These are phyloP conservation scores for Achaetomium macrosporum DNA, from an alignment of 2,329 filamentous ascomycete species.

Conservation along the genomic window DNA sequence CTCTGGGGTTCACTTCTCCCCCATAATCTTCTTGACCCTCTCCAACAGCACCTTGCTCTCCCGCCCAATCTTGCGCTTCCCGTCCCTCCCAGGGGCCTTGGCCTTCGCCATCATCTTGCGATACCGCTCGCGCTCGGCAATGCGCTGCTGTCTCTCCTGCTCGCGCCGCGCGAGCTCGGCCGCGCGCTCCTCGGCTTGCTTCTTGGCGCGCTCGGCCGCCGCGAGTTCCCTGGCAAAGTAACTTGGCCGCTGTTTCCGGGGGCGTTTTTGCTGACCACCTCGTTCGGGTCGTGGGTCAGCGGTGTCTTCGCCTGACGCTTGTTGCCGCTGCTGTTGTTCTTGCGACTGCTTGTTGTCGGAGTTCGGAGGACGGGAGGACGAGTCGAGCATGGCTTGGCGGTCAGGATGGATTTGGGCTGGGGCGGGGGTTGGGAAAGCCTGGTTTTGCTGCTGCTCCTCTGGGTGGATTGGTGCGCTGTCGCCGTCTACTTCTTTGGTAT, in stretches of 20 bases:
- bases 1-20: slow-evolving; percentile 23
- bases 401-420: slow-evolving; percentile 34
- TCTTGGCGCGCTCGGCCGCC: slow-evolving; percentile 39
- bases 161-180: slow-evolving; percentile 43
- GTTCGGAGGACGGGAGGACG: slow-evolving; percentile 9
- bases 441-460: too few relatives aligned
- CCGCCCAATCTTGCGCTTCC: slow-evolving; percentile 72
- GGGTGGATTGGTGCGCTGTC: too few relatives aligned
- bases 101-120: slow-evolving; percentile 68
- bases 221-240: slow-evolving; percentile 61
- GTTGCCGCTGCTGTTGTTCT: slow-evolving; percentile 17
- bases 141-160: slow-evolving; percentile 59
- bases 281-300: not conserved
- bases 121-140: slow-evolving; percentile 59
- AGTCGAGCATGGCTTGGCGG: slow-evolving; percentile 36
- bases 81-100: slow-evolving; percentile 54
- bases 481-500: too few relatives aligned
- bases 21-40: slow-evolving; percentile 69
- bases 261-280: not conserved
- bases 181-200: slow-evolving; percentile 38
- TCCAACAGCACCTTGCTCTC: slow-evolving; percentile 74
- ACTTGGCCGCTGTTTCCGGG: slow-evolving; percentile 38
- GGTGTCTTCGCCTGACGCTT: slow-evolving; percentile 11
- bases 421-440: not conserved
- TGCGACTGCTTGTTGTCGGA: not conserved